Evolutionary conservation across 208 protist genomes (phyloP), one percentile per base, ranked within the genome.

Genomic region (Acanthamoeba castellanii): DNA sequence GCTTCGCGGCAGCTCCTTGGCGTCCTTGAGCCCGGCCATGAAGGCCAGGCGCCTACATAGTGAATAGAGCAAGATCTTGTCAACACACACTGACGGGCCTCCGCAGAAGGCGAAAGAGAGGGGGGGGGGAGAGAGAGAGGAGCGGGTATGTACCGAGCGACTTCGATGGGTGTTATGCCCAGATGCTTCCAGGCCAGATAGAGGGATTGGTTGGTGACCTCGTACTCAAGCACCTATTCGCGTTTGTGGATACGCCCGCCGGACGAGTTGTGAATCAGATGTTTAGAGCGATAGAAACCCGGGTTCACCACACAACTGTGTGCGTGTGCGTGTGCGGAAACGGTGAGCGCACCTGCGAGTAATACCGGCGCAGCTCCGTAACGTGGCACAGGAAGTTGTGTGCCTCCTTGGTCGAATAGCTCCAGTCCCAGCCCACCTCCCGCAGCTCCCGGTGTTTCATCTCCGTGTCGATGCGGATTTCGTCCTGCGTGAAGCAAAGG

Each of bases 351-450:
- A 92, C 85, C 61, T 92, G 85, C 16, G 87, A 92, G 37, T 92
- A 92, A 59, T 92, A 92, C 87, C 57, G 55, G 34, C 66, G 57
- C 3, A 92, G 87, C 66, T 92, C 87, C 14, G 59, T 9, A 27
- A 92, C 87, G 25, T 92, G 87, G 66, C 87, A 92, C 57, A 92
- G 34, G 37, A 92, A 92, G 42, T 74, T 76, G 61, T 92, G 87
- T 18, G 87, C 87, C 66, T 92, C 1, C 61, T 92, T 92, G 18
- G 87, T 92, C 9, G 87, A 92, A 37, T 92, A 92, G 34, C 59
- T 57, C 87, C 87, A 92, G 64, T 92, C 87, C 87, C 87, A 92
- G 22, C 87, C 52, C 61, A 76, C 13, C 22, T 92, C 87, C 11
- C 87, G 57, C 87, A 37, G 55, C 37, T 92, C 87, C 32, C 87